A percentile compares a stretch with the other conserved stretches of the same genome.
phyloP scores from a whole-genome alignment of 2,329 filamentous ascomycete genomes.

The Simplicillium aogashimaense region DNA sequence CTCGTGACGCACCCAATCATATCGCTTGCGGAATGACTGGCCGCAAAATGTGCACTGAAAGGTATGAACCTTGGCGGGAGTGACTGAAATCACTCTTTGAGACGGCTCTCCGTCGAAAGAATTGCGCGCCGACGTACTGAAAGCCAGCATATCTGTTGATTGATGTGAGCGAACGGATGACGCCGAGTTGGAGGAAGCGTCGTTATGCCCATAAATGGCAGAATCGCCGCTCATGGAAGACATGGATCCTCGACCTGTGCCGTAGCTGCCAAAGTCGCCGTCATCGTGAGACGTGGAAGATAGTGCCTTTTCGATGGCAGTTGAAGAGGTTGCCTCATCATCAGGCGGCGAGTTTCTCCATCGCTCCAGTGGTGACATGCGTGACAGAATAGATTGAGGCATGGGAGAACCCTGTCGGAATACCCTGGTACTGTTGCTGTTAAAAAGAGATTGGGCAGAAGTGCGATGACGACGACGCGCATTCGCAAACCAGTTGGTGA shows the following conservation, averaged over 20 bases:
- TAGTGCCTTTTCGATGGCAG: constrained; percentile 26
- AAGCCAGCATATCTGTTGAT: background rate
- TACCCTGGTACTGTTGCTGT: constrained; percentile 11
- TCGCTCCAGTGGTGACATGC: constrained; percentile 36
- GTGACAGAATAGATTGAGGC: constrained; percentile 20
- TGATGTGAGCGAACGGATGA: constrained; percentile 8
- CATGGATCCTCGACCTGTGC: constrained; percentile 16
- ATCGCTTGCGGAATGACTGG: constrained; percentile 27
- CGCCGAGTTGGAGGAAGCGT: constrained; percentile 11
- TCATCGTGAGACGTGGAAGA: background rate
- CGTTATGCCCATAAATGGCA: constrained; percentile 10
- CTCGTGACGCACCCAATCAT: constrained; percentile 37
- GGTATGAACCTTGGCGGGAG: constrained; percentile 8
- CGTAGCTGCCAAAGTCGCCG: constrained; percentile 8
- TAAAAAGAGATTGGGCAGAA: constrained; percentile 15
- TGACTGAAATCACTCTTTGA: background rate
- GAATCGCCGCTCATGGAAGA: constrained; percentile 21
- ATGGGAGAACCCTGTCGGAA: constrained; percentile 32
- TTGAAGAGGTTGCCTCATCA: constrained; percentile 28
- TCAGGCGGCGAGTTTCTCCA: constrained; percentile 31
- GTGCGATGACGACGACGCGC: constrained; percentile 35
- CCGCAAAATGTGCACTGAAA: constrained; percentile 28
- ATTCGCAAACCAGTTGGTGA: constrained; percentile 42
- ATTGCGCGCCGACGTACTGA: constrained; percentile 5
- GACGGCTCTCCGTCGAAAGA: constrained; percentile 2